Evolutionary conservation across 2,329 filamentous ascomycete genomes (phyloP).

Genomic region (Aureobasidium sp.): DNA sequence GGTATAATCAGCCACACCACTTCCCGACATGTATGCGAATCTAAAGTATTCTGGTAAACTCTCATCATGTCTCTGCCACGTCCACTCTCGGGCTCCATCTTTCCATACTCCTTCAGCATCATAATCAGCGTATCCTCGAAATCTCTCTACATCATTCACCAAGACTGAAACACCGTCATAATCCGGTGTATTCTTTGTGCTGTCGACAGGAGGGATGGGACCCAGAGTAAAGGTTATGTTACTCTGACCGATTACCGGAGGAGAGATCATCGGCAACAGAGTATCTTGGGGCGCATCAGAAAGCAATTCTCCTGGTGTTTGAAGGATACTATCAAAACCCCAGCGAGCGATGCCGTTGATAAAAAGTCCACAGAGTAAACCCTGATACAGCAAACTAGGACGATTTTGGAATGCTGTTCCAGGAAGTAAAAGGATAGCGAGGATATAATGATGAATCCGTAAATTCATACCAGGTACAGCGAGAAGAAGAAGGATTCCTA

Average conservation of each 20-base stretch:
- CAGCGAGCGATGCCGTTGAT: constrained; percentile 95
- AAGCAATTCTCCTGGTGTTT: constrained; percentile 79
- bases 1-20: constrained; percentile 73
- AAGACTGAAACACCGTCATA: constrained; percentile 83
- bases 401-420: constrained; percentile 92
- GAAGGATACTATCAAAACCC: constrained; percentile 91
- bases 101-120: constrained; percentile 59
- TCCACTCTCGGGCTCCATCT: constrained; percentile 34
- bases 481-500: constrained; percentile 74
- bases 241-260: constrained; percentile 53
- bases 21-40: constrained; percentile 78
- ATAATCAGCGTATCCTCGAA: constrained; percentile 63
- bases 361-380: constrained; percentile 89
- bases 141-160: constrained; percentile 88
- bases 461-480: constrained; percentile 80
- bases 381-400: constrained; percentile 87
- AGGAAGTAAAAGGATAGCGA: constrained; percentile 86
- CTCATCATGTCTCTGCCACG: constrained; percentile 36
- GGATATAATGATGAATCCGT: constrained; percentile 95
- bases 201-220: constrained; percentile 35
- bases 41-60: constrained; percentile 75
- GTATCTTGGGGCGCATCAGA: constrained; percentile 61
- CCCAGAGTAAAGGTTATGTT: constrained; percentile 72
- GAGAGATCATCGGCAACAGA: constrained; percentile 57
- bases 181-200: constrained; percentile 40